These are phyloP conservation scores for Russula griseocarnosa DNA, from an alignment of 768 basidiomycete genomes.

Conservation along the genomic window DNA sequence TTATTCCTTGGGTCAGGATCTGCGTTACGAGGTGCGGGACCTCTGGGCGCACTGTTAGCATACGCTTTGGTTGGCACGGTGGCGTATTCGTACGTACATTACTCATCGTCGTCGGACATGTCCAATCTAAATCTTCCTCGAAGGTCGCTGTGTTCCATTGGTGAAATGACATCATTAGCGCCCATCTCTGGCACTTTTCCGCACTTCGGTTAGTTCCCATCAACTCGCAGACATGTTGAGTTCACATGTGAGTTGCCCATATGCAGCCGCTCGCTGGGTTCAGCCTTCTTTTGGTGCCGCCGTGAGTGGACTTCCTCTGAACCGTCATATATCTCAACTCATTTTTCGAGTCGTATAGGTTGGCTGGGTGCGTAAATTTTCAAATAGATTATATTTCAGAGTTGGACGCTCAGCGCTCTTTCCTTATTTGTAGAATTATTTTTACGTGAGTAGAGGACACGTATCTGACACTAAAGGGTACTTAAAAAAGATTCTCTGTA, in stretches of 20 bases:
- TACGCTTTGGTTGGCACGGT: slow-evolving; percentile 62
- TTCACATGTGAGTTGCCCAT: neutral
- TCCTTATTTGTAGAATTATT: slow-evolving; percentile 45
- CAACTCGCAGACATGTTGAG: neutral
- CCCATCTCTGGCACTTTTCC: slow-evolving; percentile 78
- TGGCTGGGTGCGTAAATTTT: slow-evolving; percentile 33
- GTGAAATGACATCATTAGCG: slow-evolving; percentile 78
- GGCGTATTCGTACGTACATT: slow-evolving; percentile 52
- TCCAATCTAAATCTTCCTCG: neutral
- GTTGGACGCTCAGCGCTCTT: neutral
- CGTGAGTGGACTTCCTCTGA: slow-evolving; percentile 26
- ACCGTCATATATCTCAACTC: neutral
- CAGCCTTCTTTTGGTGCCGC: slow-evolving; percentile 39
- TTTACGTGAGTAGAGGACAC: slow-evolving; percentile 39
- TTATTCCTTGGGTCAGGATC: slow-evolving; percentile 68
- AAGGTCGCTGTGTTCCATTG: slow-evolving; percentile 60
- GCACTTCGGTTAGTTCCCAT: slow-evolving; percentile 50
- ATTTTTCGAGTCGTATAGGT: slow-evolving; percentile 17
- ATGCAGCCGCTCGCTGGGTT: slow-evolving; percentile 36
- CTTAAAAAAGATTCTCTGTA: slow-evolving; percentile 6
- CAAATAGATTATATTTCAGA: neutral
- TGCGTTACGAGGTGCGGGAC: slow-evolving; percentile 57
- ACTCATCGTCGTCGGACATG: slow-evolving; percentile 23
- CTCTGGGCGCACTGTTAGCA: slow-evolving; percentile 61
- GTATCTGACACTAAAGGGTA: neutral